Base-by-base conservation (phyloP, 1,284 basidiomycete species). In the Cutaneotrichosporon sp. region DNA sequence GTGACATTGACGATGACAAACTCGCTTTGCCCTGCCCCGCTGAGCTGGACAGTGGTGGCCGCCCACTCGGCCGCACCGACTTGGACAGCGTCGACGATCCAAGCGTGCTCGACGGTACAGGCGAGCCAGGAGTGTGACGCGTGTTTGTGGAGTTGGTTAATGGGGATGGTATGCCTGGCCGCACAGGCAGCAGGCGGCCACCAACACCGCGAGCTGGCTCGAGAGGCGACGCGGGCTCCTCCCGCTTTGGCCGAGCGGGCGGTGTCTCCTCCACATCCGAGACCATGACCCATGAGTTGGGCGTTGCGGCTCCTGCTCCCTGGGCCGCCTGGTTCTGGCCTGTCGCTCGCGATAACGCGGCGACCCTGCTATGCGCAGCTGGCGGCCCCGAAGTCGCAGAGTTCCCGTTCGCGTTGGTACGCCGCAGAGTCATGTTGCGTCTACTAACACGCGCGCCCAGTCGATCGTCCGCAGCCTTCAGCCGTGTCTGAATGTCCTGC, bases 341-440 rank as follows among this genome's bases (percentile, higher is more conserved):
- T 7, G 26, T 30, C 7, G 26, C 26, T 30, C 26, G 5, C 26
- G 51, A 43, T 8, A 55, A 44, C 15, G 49, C 49, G 8, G 49
- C 39, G 5, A 55, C 49, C 0, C 53, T 38, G 36, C 14, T 43
- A 23, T 47, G 52, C n/a, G 51, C 33, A 17, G 30, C 39, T 14
- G 51, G 33, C 13, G 35, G 30, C 13, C 50, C 41, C 30, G 54
- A 46, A 12, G 47, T 2, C 22, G 42, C 45, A 12, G 37, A 3
- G 39, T n/a, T 40, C 5, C 26, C 26, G 17, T n/a, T 40, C 5
- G 7, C 26, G 17, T 22, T 47, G 15, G 36, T 36, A 23, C 42
- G 78, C n/a, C 80, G 79, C 40, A 69, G 70, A 13, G 77, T 69
- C 14, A 77, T 65, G 20, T 65, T 65, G 12, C 68, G 59, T 38